Base-by-base conservation (phyloP, 257 asterid species). In the Primulina tabacum region DNA sequence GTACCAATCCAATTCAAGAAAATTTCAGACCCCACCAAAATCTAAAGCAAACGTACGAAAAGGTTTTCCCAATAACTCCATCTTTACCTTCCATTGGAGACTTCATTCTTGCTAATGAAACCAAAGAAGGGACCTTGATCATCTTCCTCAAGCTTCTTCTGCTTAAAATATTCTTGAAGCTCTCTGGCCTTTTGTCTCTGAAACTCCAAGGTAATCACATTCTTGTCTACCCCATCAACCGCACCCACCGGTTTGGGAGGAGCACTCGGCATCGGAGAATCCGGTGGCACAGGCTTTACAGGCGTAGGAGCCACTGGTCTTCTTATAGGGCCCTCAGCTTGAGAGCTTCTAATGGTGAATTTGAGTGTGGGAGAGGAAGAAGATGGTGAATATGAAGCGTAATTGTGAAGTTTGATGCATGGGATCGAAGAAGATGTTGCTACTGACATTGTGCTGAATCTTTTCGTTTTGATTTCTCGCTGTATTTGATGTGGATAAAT, bases 141-240 rank as follows among this genome's bases (percentile, higher is more conserved):
- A 75, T 89, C 96, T 53, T 79, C 88, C 72, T 86, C 95, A 55
- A 92, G 86, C 78, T 91, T 94, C 90, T 89, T 94, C 95, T 86
- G 80, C 88, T 82, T 94, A 81, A 94, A 94, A 68, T 94, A 91
- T 20, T 87, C 96, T 77, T 86, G 98, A 65, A 94, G 86, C 82
- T 88, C 99, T 82, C 85, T 94, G 2, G 99, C 99, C 82, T 85
- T 94, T 82, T 85, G 90, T 82, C 99, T 94, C 85, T 94, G 99
- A 43, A 94, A 89, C 80, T 91, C 98, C 84, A 89, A 10, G 18
- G 97, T 94, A 43, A 88, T 71, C 77, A 75, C 85, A 81, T 75
- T 74, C 73, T 73, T 85, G 34, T 62, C 91, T 21, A 71, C 89
- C 71, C 28, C 88, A 21, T 78, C 40, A 30, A 77, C 78, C 62